Evolutionary conservation across 2,329 filamentous ascomycete genomes (phyloP), one percentile per base, ranked within the genome.

Genomic region (Alternaria alternata): DNA sequence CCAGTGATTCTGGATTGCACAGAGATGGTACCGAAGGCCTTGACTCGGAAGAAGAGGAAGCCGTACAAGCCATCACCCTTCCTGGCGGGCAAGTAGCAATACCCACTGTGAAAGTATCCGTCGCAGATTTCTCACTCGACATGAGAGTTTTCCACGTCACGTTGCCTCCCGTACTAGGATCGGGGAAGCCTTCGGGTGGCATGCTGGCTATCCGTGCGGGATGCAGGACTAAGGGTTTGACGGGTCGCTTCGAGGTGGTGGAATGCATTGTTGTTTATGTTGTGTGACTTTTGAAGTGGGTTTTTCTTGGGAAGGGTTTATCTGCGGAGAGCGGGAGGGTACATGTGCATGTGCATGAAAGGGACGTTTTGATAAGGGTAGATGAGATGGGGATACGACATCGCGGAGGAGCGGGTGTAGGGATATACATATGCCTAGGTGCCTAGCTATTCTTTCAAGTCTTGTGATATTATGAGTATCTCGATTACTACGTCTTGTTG

Each of bases 91-190:
- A 80, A 2, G 67, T 68, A 1, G 78, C 80, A 16, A 82, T 75
- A 0, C 81, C 81, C 1, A 75, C 72, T 3, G 70, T 79, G 20
- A 83, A 65, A 5, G 77, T 73, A 51, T 76, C 67, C 0, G 76
- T 78, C 3, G 67, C 56, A 2, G 80, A 81, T 8, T 62, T 43
- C 0, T 75, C 70, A 0, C 70, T 52, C 0, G 80, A 80, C 51
- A 82, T 65, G 1, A 82, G 69, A 1, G 79, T 82, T 54, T 78
- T 77, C 81, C 80, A 82, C 5, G 73, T 73, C 1, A 80, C 56
- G 63, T 75, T 49, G 38, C 74, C 71, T 24, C 63, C 51, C 1
- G 36, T 34, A 3, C 34, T n/a, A 1, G 51, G 34, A 22, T 58
- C 52, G 9, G 60, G 39, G 38, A 72, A 72, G 49, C 36, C 12